phyloP scores from a whole-genome alignment of 148 eudicot species.

The Mesembryanthemum crystallinum region DNA sequence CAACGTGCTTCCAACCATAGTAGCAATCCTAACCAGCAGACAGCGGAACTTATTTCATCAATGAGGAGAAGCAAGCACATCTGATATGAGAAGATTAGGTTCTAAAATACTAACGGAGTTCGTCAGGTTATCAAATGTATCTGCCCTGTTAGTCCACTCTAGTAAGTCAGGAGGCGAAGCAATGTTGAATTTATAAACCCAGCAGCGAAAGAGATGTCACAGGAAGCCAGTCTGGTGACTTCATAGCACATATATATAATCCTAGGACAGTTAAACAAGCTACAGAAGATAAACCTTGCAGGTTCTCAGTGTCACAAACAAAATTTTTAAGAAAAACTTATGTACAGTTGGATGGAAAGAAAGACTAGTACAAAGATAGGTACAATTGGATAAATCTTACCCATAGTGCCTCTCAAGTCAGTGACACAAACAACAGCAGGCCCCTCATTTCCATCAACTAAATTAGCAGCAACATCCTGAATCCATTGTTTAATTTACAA shows the following conservation, averaged over 20 bases:
- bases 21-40: constrained; percentile 84
- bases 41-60: neutral
- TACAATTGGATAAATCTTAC: constrained; percentile 41
- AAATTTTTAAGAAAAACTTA: constrained; percentile 3
- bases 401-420: no score
- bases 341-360: constrained; percentile 3
- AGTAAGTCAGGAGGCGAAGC: constrained; percentile 65
- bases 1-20: constrained; percentile 98
- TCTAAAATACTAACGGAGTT: constrained; percentile 53
- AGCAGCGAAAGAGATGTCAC: constrained; percentile 16
- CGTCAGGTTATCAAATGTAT: constrained; percentile 71
- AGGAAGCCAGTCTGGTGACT: neutral
- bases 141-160: constrained; percentile 89
- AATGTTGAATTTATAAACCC: constrained; percentile 49
- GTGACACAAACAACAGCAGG: no score
- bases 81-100: constrained; percentile 12
- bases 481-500: no score
- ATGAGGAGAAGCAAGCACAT: neutral
- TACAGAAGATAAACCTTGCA: neutral
- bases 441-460: no score
- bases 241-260: neutral
- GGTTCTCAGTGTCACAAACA: constrained; percentile 91
- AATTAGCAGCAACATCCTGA: no score
- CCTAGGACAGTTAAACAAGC: neutral
- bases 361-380: neutral